A percentile compares a stretch with the other conserved stretches of the same genome.
phyloP scores from a whole-genome alignment of 176 grass and related monocot species.

The Lolium multiflorum region DNA sequence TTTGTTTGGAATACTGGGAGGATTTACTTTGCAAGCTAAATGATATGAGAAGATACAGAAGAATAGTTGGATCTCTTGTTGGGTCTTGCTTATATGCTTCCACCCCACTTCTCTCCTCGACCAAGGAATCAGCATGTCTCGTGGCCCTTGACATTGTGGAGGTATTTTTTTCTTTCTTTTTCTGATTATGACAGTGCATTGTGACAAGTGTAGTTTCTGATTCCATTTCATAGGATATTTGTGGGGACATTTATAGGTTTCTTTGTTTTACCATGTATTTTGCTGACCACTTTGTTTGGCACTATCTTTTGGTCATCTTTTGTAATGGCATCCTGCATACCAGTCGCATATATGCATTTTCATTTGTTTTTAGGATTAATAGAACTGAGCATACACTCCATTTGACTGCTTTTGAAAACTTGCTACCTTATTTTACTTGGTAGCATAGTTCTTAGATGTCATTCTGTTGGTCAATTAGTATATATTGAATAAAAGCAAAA shows the following conservation, averaged over 20 bases:
- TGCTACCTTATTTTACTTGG: slow-evolving; percentile 38
- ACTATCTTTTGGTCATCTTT: slow-evolving; percentile 43
- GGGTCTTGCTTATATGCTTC: slow-evolving; percentile 81
- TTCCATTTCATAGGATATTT: slow-evolving; percentile 13
- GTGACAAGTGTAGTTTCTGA: slow-evolving; percentile 19
- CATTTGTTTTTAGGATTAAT: slow-evolving; percentile 8
- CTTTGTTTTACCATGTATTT: slow-evolving; percentile 22
- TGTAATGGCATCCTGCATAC: background rate
- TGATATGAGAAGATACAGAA: slow-evolving; percentile 93
- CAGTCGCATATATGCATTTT: background rate
- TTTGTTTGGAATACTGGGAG: slow-evolving; percentile 87
- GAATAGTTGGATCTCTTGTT: slow-evolving; percentile 85
- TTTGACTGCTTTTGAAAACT: slow-evolving; percentile 18
- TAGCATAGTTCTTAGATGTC: slow-evolving; percentile 26
- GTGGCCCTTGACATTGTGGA: slow-evolving; percentile 80
- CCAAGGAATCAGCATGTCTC: slow-evolving; percentile 73
- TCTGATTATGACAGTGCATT: slow-evolving; percentile 13
- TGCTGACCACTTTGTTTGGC: slow-evolving; percentile 25
- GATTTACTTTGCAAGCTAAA: slow-evolving; percentile 71
- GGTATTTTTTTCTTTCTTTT: slow-evolving; percentile 52
- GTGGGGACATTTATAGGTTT: slow-evolving; percentile 14
- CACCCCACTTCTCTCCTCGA: slow-evolving; percentile 81
- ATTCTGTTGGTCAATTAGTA: slow-evolving; percentile 33
- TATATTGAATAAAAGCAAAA: slow-evolving; percentile 13
- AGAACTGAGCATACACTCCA: background rate